Evolutionary conservation across 441 rosid species (phyloP).

Genomic region (Adansonia madagascariensis): DNA sequence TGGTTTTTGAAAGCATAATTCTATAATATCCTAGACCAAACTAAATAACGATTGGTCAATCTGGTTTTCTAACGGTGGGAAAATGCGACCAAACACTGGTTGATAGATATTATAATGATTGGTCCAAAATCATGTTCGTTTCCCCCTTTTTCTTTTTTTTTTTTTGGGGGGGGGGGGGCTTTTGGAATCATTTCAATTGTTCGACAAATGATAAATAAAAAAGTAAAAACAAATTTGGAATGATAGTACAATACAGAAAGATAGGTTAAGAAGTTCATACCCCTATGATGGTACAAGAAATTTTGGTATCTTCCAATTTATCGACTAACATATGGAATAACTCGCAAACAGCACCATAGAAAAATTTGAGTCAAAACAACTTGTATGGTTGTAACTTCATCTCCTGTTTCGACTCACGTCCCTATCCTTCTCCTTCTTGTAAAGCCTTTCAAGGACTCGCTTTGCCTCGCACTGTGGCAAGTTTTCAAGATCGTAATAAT

Average conservation of each 20-base stretch:
- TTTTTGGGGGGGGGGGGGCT: no score
- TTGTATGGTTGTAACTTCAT: slow-evolving; percentile 36
- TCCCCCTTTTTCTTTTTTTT: neutral
- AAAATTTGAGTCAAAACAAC: neutral
- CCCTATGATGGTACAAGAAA: slow-evolving; percentile 29
- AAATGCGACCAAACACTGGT: neutral
- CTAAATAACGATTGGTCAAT: no score
- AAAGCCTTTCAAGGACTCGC: slow-evolving; percentile 89
- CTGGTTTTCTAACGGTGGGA: neutral
- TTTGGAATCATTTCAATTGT: neutral
- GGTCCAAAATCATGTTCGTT: neutral
- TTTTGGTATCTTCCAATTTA: neutral
- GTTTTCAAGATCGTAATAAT: slow-evolving; percentile 77
- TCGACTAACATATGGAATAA: neutral
- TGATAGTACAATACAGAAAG: slow-evolving; percentile 1
- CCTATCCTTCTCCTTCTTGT: slow-evolving; percentile 70
- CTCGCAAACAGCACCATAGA: neutral
- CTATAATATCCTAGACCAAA: no score
- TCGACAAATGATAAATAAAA: neutral
- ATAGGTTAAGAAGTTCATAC: neutral
- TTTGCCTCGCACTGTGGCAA: slow-evolving; percentile 94
- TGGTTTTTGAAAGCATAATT: no score
- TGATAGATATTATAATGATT: neutral
- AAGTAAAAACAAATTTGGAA: slow-evolving; percentile 2
- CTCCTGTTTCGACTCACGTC: slow-evolving; percentile 67